Conservation (phyloP, 192 early-diverging fungal species). For the Entrophospora sp. region DNA sequence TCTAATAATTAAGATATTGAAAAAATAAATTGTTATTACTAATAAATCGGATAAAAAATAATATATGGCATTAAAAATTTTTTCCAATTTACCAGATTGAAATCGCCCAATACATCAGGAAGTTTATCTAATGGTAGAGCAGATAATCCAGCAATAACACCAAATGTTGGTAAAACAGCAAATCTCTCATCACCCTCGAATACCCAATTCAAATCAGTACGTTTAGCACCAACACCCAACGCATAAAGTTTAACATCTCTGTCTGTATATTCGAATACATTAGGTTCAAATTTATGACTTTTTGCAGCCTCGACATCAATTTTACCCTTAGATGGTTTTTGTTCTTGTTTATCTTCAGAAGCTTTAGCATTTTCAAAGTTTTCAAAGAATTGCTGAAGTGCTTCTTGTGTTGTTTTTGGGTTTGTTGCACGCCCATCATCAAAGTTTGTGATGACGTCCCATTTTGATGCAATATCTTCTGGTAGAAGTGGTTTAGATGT, state of each 20-base stretch:
- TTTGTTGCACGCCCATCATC: constrained; percentile 92
- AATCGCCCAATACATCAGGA: constrained; percentile 63
- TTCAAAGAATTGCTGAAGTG: constrained; percentile 72
- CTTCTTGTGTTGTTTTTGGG: constrained; percentile 68
- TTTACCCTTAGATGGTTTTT: constrained; percentile 31
- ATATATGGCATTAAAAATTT: neutral
- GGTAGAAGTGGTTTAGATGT: constrained; percentile 69
- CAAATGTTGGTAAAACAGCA: constrained; percentile 83
- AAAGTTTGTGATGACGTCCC: constrained; percentile 82
- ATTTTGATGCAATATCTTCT: constrained; percentile 75
- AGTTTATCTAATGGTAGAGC: constrained; percentile 60
- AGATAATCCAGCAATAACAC: constrained; percentile 76
- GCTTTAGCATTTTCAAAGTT: constrained; percentile 63
- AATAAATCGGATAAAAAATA: neutral
- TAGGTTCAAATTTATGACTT: constrained; percentile 40
- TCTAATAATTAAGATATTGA: constrained; percentile 45
- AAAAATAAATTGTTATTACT: neutral
- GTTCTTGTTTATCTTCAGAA: constrained; percentile 21
- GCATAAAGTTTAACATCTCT: constrained; percentile 92
- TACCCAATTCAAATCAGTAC: constrained; percentile 77
- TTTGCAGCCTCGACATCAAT: constrained; percentile 62
- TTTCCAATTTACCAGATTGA: constrained; percentile 51
- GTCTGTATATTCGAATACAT: constrained; percentile 67
- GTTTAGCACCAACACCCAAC: constrained; percentile 85
- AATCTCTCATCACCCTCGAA: constrained; percentile 89